Base-by-base conservation (phyloP, 2,329 filamentous ascomycete genomes). In the Chaetomiaceae sp. region DNA sequence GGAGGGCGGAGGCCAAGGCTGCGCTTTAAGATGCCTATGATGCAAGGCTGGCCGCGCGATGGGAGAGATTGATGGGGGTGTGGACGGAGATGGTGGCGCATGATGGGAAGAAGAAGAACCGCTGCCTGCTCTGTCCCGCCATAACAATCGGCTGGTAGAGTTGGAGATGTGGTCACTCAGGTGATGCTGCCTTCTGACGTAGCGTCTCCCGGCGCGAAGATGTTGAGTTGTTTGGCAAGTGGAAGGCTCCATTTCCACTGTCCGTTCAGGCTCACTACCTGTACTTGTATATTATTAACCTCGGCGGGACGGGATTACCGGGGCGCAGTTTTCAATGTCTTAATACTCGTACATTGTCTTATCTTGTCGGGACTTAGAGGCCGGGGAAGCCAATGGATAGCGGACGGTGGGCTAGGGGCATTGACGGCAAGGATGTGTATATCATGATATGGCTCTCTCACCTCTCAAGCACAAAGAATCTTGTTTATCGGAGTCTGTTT, bases 21-120 rank as follows among this genome's bases (percentile, higher is more conserved):
- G 72, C 79, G 31, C 69, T 83, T 62, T 83, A 73, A 74, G n/a
- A 12, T 12, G 22, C 22, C 15, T 19, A n/a, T n/a, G n/a, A n/a
- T n/a, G n/a, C n/a, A n/a, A n/a, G n/a, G n/a, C n/a, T n/a, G n/a
- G n/a, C n/a, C n/a, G n/a, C n/a, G n/a, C n/a, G n/a, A n/a, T n/a
- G n/a, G n/a, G n/a, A n/a, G n/a, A n/a, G n/a, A n/a, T n/a, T n/a
- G n/a, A n/a, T n/a, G n/a, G n/a, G n/a, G n/a, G n/a, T n/a, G n/a
- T n/a, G n/a, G n/a, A n/a, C n/a, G n/a, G n/a, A n/a, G n/a, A n/a
- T n/a, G 23, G 27, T 11, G 20, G 14, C 11, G 19, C 27, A 40
- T 22, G 25, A 12, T 1, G 40, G 1, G 36, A 17, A 23, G 50
- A 19, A 12, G 17, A 27, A 5, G 27, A 31, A 1, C 15, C 20